These are phyloP conservation scores for Collybia sordida DNA, from an alignment of 768 basidiomycete species.

Conservation along the genomic window DNA sequence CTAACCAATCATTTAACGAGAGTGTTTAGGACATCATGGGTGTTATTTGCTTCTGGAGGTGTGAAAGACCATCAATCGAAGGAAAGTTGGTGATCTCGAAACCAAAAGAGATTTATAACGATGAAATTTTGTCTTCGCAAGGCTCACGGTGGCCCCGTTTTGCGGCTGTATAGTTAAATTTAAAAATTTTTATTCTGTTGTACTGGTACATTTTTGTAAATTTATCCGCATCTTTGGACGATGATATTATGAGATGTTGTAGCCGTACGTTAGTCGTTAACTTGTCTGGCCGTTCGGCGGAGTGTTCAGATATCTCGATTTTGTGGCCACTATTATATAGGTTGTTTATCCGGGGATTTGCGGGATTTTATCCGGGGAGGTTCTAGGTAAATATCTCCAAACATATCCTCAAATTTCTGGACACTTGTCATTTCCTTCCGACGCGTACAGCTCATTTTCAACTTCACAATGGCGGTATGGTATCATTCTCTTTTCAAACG, in stretches of 20 bases:
- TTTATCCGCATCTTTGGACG: too few relatives aligned
- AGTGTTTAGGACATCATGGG: slow-evolving; percentile 33
- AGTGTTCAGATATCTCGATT: too few relatives aligned
- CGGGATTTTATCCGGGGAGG: slow-evolving; percentile 6
- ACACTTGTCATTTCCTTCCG: slow-evolving; percentile 12
- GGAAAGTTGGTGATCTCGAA: slow-evolving; percentile 5
- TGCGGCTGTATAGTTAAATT: not conserved
- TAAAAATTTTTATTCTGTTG: not conserved
- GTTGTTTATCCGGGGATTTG: slow-evolving; percentile 4
- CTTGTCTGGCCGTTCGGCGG: too few relatives aligned
- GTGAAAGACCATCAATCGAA: not conserved
- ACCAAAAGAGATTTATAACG: slow-evolving; percentile 5
- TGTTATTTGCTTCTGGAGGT: slow-evolving; percentile 35
- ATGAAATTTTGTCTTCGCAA: not conserved
- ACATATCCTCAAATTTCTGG: slow-evolving; percentile 35
- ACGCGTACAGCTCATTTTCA: slow-evolving; percentile 13
- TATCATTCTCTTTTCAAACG: not conserved
- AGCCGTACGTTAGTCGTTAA: too few relatives aligned
- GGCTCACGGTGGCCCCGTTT: not conserved
- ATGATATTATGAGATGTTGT: too few relatives aligned
- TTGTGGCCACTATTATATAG: too few relatives aligned
- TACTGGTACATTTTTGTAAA: not conserved
- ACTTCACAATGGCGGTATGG: slow-evolving; percentile 42
- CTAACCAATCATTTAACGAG: not conserved
- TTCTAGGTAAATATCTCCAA: slow-evolving; percentile 28